These are phyloP conservation scores for Leccinum boreale DNA, from an alignment of 768 basidiomycete genomes.

Conservation along the genomic window DNA sequence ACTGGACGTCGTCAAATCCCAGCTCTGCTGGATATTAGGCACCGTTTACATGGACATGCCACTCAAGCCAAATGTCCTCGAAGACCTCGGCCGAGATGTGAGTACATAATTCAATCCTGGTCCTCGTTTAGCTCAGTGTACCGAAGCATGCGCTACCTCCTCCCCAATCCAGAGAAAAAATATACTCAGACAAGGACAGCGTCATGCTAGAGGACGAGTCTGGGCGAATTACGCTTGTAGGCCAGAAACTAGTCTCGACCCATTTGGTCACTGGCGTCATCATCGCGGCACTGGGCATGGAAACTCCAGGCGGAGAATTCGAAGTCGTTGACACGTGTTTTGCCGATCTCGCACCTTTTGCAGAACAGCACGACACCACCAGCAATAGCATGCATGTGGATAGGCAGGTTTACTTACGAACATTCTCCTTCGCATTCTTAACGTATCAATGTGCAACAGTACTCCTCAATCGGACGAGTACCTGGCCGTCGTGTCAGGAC, in stretches of 20 bases:
- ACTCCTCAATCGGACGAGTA: slow-evolving; percentile 54
- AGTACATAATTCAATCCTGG: slow-evolving; percentile 29
- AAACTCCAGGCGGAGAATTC: slow-evolving; percentile 87
- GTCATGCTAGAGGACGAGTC: slow-evolving; percentile 96
- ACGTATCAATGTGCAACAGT: slow-evolving; percentile 10
- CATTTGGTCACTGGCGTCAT: slow-evolving; percentile 89
- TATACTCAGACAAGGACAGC: slow-evolving; percentile 71
- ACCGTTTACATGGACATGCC: slow-evolving; percentile 99
- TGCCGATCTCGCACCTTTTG: slow-evolving; percentile 69
- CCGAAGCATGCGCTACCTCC: slow-evolving; percentile 83
- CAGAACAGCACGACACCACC: slow-evolving; percentile 20
- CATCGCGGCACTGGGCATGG: slow-evolving; percentile 84
- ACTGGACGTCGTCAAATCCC: slow-evolving; percentile 80
- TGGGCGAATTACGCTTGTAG: slow-evolving; percentile 86
- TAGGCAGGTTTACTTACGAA: slow-evolving; percentile 35
- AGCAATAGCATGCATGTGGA: slow-evolving; percentile 67
- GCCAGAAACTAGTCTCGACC: slow-evolving; percentile 58
- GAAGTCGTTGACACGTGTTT: slow-evolving; percentile 89
- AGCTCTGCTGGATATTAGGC: slow-evolving; percentile 88
- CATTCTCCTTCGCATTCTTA: slow-evolving; percentile 5
- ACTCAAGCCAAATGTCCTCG: slow-evolving; percentile 95
- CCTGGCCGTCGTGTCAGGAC: slow-evolving; percentile 83
- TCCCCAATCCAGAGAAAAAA: slow-evolving; percentile 72
- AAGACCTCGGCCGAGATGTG: slow-evolving; percentile 92
- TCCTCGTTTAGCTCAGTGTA: slow-evolving; percentile 4